phyloP scores from a whole-genome alignment of 176 grass and related monocot species.

The Hsuehochloa calcarea region DNA sequence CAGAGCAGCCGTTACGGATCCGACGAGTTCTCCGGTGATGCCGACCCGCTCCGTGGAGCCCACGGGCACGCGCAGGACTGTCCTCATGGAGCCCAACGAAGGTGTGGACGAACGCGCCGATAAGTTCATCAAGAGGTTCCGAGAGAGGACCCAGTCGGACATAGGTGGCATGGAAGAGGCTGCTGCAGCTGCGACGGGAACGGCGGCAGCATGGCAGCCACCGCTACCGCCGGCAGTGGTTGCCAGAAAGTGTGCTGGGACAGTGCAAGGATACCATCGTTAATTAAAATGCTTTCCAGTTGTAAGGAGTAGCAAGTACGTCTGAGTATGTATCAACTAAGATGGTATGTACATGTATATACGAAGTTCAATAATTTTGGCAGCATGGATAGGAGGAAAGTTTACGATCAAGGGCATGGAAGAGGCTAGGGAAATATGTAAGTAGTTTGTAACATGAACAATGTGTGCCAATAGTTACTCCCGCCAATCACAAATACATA shows the following conservation, averaged over 20 bases:
- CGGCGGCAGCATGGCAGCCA: background rate
- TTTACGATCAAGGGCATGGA: too few relatives aligned
- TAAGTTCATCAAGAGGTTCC: constrained; percentile 8
- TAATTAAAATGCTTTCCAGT: background rate
- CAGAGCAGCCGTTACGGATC: background rate
- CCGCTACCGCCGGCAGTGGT: background rate
- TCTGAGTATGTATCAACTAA: background rate
- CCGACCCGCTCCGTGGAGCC: constrained; percentile 1
- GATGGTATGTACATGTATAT: background rate
- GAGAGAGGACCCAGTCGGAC: background rate
- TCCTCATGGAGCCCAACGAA: background rate
- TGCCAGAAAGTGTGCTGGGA: background rate
- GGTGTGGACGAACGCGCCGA: constrained; percentile 12
- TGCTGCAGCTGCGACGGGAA: background rate
- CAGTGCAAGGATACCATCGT: background rate
- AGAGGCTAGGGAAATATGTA: too few relatives aligned
- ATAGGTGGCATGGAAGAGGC: background rate
- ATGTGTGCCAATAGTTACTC: too few relatives aligned
- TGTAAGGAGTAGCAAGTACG: background rate
- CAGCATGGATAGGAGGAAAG: background rate
- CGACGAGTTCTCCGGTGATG: background rate
- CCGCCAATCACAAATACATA: too few relatives aligned
- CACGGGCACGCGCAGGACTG: background rate
- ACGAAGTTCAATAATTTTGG: background rate
- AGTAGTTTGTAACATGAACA: too few relatives aligned